phyloP scores from a whole-genome alignment of 805 yeast genomes.

The Grigorovia humatica region DNA sequence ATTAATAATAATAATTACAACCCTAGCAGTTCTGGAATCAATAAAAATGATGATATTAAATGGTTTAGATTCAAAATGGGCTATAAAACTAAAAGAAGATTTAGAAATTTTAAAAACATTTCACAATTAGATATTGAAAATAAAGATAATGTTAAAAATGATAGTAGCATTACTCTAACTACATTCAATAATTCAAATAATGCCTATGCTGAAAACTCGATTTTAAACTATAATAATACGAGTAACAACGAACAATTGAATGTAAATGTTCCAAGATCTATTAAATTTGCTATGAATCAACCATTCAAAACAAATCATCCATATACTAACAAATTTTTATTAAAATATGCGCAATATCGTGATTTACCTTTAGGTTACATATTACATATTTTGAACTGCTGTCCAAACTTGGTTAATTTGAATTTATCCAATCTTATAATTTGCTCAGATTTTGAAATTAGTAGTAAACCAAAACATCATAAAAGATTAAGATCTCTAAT shows the following conservation, averaged over 20 bases:
- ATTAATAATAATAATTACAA: not conserved
- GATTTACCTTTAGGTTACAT: slow-evolving; percentile 75
- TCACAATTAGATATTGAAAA: not conserved
- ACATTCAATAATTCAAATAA: not conserved
- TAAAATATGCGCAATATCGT: slow-evolving; percentile 53
- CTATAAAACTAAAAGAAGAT: slow-evolving; percentile 7
- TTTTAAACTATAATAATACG: not conserved
- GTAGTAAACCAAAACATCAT: slow-evolving; percentile 6
- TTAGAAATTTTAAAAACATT: not conserved
- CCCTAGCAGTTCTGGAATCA: not conserved
- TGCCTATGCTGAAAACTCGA: not conserved
- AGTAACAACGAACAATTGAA: not conserved
- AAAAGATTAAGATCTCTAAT: slow-evolving; percentile 9
- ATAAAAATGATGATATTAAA: slow-evolving; percentile 5
- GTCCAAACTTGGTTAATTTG: slow-evolving; percentile 47
- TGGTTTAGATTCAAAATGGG: slow-evolving; percentile 16
- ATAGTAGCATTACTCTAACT: not conserved
- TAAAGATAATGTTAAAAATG: not conserved
- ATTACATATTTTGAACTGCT: slow-evolving; percentile 55
- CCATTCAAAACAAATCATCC: slow-evolving; percentile 39
- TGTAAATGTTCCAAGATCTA: not conserved
- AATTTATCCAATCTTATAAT: slow-evolving; percentile 54
- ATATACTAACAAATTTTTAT: slow-evolving; percentile 45
- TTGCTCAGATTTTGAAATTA: slow-evolving; percentile 51
- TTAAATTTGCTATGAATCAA: slow-evolving; percentile 1